phyloP scores from a whole-genome alignment of 2,329 filamentous ascomycete species.

The Claviceps monticola region DNA sequence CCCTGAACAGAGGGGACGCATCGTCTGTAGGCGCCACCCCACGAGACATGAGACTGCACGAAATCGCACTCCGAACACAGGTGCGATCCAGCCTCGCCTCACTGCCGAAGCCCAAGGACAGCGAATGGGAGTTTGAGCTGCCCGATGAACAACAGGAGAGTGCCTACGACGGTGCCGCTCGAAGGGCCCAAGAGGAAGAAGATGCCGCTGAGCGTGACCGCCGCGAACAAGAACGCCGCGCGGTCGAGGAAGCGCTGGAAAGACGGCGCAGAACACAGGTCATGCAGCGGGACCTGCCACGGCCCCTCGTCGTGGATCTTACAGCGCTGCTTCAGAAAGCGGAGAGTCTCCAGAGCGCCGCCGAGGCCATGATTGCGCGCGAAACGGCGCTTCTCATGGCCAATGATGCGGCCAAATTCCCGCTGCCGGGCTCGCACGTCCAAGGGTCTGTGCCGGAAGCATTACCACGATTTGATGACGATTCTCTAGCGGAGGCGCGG shows the following conservation, averaged over 20 bases:
- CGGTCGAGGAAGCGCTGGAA: conserved; percentile 63
- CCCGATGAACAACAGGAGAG: conserved; percentile 66
- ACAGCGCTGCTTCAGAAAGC: conserved; percentile 52
- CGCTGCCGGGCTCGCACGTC: conserved; percentile 52
- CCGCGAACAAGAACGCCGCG: conserved; percentile 57
- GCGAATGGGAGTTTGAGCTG: conserved; percentile 85
- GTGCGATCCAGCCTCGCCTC: conserved; percentile 63
- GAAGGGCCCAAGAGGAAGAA: conserved; percentile 39
- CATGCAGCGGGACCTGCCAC: conserved; percentile 71
- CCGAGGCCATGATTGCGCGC: conserved; percentile 55
- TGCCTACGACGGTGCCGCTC: conserved; percentile 15
- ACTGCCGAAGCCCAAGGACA: conserved; percentile 83
- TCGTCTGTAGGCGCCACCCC: conserved; percentile 63
- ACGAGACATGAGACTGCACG: conserved; percentile 57
- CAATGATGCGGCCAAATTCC: conserved; percentile 64
- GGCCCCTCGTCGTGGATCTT: conserved; percentile 61
- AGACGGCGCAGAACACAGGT: conserved; percentile 78
- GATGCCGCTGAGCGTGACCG: conserved; percentile 62
- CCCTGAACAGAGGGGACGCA: conserved; percentile 60
- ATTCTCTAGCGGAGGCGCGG: conserved; percentile 58
- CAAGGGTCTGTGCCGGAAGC: conserved; percentile 44
- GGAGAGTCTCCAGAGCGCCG: conserved; percentile 44
- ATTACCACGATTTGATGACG: conserved; percentile 55
- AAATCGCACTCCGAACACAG: conserved; percentile 53
- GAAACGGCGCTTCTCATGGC: conserved; percentile 73